Conservation (phyloP, 768 basidiomycete species). For the Amanita subjunquillea region DNA sequence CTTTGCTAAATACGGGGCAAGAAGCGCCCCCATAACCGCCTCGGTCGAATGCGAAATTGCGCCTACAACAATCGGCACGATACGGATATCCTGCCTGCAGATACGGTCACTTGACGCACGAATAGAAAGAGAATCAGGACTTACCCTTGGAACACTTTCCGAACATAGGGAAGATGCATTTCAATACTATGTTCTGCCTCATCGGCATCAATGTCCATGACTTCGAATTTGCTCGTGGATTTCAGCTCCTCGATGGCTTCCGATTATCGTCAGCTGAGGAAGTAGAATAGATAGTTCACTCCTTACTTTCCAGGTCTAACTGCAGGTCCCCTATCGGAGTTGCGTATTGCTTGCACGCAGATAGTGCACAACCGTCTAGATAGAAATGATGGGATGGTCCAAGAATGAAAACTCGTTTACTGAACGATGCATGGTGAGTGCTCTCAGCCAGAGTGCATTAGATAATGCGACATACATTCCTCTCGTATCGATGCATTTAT, state of each 20-base stretch:
- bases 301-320: constrained; percentile 71
- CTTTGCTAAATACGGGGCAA: constrained; percentile 73
- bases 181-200: constrained; percentile 97
- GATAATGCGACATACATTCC: constrained; percentile 53
- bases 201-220: constrained; percentile 59
- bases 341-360: constrained; percentile 63
- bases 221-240: constrained; percentile 56
- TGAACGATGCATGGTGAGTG: constrained; percentile 18
- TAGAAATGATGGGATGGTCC: constrained; percentile 95
- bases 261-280: constrained; percentile 4
- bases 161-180: constrained; percentile 92
- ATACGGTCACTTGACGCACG: background rate
- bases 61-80: constrained; percentile 91
- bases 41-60: constrained; percentile 55
- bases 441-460: constrained; percentile 5
- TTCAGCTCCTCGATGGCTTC: constrained; percentile 60
- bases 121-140: constrained; percentile 7
- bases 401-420: constrained; percentile 87
- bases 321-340: constrained; percentile 82
- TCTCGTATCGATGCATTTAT: constrained; percentile 74
- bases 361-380: constrained; percentile 79
- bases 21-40: constrained; percentile 48
- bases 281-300: background rate
- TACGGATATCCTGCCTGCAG: constrained; percentile 56
- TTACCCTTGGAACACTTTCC: constrained; percentile 77